These are phyloP conservation scores for Pichia sp. DNA, from an alignment of 1,139 yeast genomes.

Conservation along the genomic window DNA sequence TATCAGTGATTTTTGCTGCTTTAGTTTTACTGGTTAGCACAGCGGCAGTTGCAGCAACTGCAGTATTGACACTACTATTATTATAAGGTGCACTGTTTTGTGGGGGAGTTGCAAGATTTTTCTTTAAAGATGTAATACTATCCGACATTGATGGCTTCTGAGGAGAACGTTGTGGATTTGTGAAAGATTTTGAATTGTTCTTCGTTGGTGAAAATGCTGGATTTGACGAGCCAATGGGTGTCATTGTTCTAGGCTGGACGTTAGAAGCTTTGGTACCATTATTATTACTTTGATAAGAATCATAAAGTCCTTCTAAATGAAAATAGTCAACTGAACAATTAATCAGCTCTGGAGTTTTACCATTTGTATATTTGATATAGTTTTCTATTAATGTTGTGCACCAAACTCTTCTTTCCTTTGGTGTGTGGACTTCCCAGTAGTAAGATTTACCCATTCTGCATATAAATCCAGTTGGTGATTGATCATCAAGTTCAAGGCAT, in stretches of 20 bases:
- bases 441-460: conserved; percentile 59
- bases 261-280: neutral
- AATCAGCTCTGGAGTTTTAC: conserved; percentile 53
- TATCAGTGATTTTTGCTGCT: neutral
- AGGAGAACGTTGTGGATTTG: conserved; percentile 9
- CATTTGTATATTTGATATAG: conserved; percentile 63
- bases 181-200: neutral
- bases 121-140: conserved; percentile 1
- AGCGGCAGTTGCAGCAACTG: conserved; percentile 7
- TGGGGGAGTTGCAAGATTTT: conserved; percentile 2
- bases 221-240: neutral
- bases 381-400: conserved; percentile 55
- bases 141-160: conserved; percentile 4
- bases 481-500: conserved; percentile 46
- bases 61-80: neutral
- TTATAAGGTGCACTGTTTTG: neutral
- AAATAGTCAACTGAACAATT: conserved; percentile 34
- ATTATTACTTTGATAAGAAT: conserved; percentile 3
- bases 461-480: conserved; percentile 50
- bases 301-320: conserved; percentile 19
- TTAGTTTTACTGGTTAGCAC: conserved; percentile 8
- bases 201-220: conserved; percentile 1
- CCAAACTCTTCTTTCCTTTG: conserved; percentile 62
- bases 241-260: neutral
- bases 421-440: conserved; percentile 75